These are phyloP conservation scores for Alternaria conjuncta DNA, from an alignment of 2,329 filamentous ascomycete genomes.

Conservation along the genomic window DNA sequence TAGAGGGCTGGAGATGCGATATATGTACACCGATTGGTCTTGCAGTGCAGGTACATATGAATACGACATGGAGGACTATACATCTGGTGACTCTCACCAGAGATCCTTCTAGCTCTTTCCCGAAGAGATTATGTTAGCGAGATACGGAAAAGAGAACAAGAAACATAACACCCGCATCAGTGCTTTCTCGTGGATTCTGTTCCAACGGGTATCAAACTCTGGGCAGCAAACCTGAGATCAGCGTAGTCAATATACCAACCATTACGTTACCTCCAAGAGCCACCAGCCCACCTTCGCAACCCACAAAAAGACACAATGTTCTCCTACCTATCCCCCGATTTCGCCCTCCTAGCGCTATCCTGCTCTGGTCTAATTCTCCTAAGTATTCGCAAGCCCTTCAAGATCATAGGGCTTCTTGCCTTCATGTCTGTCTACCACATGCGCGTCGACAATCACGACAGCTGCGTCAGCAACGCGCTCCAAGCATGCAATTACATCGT, in stretches of 20 bases:
- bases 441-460: background rate
- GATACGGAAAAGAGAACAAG: background rate
- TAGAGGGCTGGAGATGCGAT: no score
- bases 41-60: no score
- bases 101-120: background rate
- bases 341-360: background rate
- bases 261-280: background rate
- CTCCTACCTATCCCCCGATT: background rate
- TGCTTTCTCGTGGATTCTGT: accelerated
- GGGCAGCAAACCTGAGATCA: background rate
- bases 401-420: background rate
- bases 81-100: no score
- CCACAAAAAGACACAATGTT: background rate
- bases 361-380: background rate
- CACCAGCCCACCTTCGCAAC: background rate
- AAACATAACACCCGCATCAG: accelerated
- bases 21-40: no score
- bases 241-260: accelerated
- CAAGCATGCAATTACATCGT: background rate
- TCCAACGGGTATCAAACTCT: no score
- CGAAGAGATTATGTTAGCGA: background rate
- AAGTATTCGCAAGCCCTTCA: background rate
- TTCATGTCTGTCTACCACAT: background rate
- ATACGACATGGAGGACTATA: no score
- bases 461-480: background rate